Evolutionary conservation across 495 filamentous ascomycete species (phyloP).

Genomic region (Aspergillus cavernicola): DNA sequence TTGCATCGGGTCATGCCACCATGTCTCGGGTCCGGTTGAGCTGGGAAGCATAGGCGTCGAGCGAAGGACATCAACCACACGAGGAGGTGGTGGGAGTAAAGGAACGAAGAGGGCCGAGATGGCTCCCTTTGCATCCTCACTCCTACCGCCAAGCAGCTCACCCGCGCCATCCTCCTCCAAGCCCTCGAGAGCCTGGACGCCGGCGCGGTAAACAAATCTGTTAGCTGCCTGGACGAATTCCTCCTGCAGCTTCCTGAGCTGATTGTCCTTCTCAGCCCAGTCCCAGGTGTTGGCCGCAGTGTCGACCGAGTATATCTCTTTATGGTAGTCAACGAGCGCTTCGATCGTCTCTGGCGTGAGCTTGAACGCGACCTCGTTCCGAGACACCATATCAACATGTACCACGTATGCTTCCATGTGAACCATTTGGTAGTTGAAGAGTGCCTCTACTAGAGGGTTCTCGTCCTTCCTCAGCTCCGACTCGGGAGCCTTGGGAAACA

Average conservation of each 20-base stretch:
- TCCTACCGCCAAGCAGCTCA: constrained; percentile 85
- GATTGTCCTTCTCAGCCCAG: constrained; percentile 95
- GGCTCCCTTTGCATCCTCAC: constrained; percentile 87
- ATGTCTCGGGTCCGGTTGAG: constrained; percentile 70
- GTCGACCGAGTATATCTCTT: constrained; percentile 92
- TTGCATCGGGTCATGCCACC: constrained; percentile 65
- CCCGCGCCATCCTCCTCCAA: constrained; percentile 96
- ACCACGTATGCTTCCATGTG: constrained; percentile 98
- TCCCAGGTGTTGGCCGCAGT: constrained; percentile 84
- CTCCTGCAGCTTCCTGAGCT: constrained; percentile 96
- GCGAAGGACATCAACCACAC: constrained; percentile 86
- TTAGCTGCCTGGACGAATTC: constrained; percentile 97
- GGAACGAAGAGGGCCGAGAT: constrained; percentile 85
- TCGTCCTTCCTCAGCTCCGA: constrained; percentile 79
- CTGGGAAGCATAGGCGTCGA: constrained; percentile 82
- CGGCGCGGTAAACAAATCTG: constrained; percentile 92
- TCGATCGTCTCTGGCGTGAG: constrained; percentile 97
- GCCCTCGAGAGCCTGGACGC: constrained; percentile 86
- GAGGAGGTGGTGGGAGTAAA: constrained; percentile 86
- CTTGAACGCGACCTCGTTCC: constrained; percentile 98
- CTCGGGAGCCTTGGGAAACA: constrained; percentile 89
- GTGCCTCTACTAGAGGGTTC: constrained; percentile 83
- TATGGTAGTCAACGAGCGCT: constrained; percentile 91
- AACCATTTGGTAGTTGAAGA: constrained; percentile 92
- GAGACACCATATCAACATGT: constrained; percentile 97